Conservation (phyloP, 345 rosid genomes). For the Anastatica hierochuntica region DNA sequence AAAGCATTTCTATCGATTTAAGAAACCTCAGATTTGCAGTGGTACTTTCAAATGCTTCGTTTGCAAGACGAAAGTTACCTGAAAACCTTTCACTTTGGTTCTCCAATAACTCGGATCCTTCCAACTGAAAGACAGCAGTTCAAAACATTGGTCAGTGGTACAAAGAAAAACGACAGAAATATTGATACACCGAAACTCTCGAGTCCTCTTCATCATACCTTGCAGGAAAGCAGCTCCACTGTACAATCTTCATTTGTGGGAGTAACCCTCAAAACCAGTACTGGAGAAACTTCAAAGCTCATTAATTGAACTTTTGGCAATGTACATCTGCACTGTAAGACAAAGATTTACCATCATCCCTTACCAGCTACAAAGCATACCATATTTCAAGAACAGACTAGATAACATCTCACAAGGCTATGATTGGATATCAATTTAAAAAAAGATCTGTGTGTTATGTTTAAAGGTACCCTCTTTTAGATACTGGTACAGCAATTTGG, state of each 20-base stretch:
- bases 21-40: too few species aligned
- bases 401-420: too few species aligned
- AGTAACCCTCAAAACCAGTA: slow-evolving; percentile 54
- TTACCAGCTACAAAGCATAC: not conserved
- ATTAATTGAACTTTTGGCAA: slow-evolving; percentile 54
- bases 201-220: slow-evolving; percentile 31
- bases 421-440: too few species aligned
- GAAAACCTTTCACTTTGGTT: slow-evolving; percentile 60
- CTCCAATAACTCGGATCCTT: slow-evolving; percentile 63
- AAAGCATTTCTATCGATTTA: too few species aligned
- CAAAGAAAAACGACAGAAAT: not conserved
- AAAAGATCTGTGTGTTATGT: too few species aligned
- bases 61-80: slow-evolving; percentile 49
- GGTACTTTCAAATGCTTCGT: too few species aligned
- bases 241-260: slow-evolving; percentile 51
- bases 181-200: not conserved
- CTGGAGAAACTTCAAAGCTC: slow-evolving; percentile 67
- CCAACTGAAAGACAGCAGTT: slow-evolving; percentile 37
- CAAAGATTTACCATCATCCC: slow-evolving; percentile 10
- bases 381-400: too few species aligned
- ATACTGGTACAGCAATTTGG: too few species aligned
- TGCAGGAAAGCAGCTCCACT: slow-evolving; percentile 72
- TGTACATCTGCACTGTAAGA: slow-evolving; percentile 45
- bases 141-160: not conserved
- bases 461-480: too few species aligned